These are phyloP conservation scores for Neofusicoccum cordaticola DNA, from an alignment of 2,329 filamentous ascomycete genomes.

Conservation along the genomic window DNA sequence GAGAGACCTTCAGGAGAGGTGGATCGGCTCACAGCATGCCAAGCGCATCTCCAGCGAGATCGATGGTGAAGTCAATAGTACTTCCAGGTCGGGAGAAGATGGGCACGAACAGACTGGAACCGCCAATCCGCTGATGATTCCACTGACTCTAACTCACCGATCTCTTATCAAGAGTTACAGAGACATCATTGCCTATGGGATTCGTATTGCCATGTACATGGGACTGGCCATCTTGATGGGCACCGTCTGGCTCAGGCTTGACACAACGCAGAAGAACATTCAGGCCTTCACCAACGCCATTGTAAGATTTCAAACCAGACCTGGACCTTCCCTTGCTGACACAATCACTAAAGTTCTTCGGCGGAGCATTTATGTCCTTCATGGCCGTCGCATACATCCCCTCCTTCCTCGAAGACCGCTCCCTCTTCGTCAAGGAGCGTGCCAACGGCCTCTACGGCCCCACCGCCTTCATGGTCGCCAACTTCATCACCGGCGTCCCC, in stretches of 20 bases:
- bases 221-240: slow-evolving; percentile 83
- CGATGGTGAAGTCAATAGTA: slow-evolving; percentile 26
- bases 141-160: slow-evolving; percentile 68
- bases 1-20: slow-evolving; percentile 53
- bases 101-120: not conserved
- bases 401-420: slow-evolving; percentile 74
- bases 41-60: slow-evolving; percentile 26
- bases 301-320: not conserved
- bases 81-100: not conserved
- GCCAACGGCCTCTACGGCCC: slow-evolving; percentile 79
- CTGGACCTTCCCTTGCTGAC: slow-evolving; percentile 20
- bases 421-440: slow-evolving; percentile 72
- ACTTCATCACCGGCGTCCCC: slow-evolving; percentile 78
- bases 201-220: slow-evolving; percentile 79
- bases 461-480: slow-evolving; percentile 68
- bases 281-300: slow-evolving; percentile 81
- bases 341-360: slow-evolving; percentile 39
- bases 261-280: slow-evolving; percentile 67
- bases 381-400: slow-evolving; percentile 76
- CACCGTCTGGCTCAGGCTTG: slow-evolving; percentile 77
- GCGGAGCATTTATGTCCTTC: slow-evolving; percentile 53
- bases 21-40: slow-evolving; percentile 50
- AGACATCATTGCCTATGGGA: slow-evolving; percentile 79
- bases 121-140: slow-evolving; percentile 52
- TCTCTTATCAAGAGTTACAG: slow-evolving; percentile 81